Evolutionary conservation across 1,139 yeast genomes (phyloP), one percentile per base, ranked within the genome.

Genomic region (Ashbya aceris): DNA sequence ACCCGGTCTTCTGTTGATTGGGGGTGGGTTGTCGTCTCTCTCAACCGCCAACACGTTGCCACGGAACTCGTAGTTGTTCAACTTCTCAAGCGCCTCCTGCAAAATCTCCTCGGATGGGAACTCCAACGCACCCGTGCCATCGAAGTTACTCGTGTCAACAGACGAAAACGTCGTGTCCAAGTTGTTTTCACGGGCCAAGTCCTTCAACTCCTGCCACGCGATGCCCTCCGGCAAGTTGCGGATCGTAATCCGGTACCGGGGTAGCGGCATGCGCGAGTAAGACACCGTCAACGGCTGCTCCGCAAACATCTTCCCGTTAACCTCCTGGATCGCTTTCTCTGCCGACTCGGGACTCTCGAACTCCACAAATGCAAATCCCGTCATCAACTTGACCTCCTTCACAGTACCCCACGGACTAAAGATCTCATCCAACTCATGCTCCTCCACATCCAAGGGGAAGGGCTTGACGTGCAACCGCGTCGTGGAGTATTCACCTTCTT

Each of bases 161-260:
- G 80, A 78, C 53, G 84, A 83, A 63, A 79, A 83, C 39, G 79
- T 75, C 45, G 87, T 83, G 48, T 77, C 74, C 53, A 73, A 65
- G 51, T 74, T 76, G 55, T 77, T 77, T 50, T 81, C 89, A 62
- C 85, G 70, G 50, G 82, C 83, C 56, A 79, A 77, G 66, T 83
- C 93, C 66, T 83, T 83, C 60, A 83, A 74, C 59, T 82, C 89
- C 71, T 83, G 91, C 93, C 93, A 83, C 42, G 86, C 80, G 44
- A 84, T 73, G 49, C 80, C 79, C 53, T 79, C 83, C 52, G 87
- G 87, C 56, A 83, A 70, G 64, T 77, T 77, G 52, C 75, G 65
- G 31, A 83, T 74, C 59, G 78, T 75, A 46, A 80, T 77, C 70
- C 93, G 77, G 67, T 67, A 77, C 67, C 82, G 79, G 56, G 85